These are phyloP conservation scores for Torulaspora gathmanii DNA, from an alignment of 805 yeast genomes.

Conservation along the genomic window DNA sequence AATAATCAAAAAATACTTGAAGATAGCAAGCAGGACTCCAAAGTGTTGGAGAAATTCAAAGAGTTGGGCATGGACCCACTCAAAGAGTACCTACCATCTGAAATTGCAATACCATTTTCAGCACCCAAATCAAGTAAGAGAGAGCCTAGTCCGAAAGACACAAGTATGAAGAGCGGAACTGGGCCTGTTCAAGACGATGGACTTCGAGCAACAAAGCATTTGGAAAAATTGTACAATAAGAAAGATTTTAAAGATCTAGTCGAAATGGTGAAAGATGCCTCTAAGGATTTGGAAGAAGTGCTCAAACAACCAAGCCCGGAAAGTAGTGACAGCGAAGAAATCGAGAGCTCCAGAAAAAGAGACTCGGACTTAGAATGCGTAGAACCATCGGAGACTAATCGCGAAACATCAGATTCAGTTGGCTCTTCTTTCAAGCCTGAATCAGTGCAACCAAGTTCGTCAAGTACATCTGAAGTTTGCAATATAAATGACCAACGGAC, in stretches of 20 bases:
- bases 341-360: neutral
- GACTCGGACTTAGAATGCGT: neutral
- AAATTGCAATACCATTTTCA: slow-evolving; percentile 25
- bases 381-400: neutral
- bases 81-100: slow-evolving; percentile 28
- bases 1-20: slow-evolving; percentile 53
- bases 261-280: slow-evolving; percentile 29
- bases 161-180: neutral
- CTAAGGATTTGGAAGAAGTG: slow-evolving; percentile 27
- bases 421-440: slow-evolving; percentile 6
- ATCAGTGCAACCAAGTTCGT: neutral
- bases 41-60: slow-evolving; percentile 27
- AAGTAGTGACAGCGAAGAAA: slow-evolving; percentile 11
- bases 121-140: slow-evolving; percentile 7
- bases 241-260: slow-evolving; percentile 30
- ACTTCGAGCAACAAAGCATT: slow-evolving; percentile 17
- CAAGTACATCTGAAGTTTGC: slow-evolving; percentile 1
- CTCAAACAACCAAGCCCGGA: slow-evolving; percentile 17
- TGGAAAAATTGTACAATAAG: slow-evolving; percentile 26
- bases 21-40: slow-evolving; percentile 25
- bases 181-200: neutral
- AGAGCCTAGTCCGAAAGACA: slow-evolving; percentile 10
- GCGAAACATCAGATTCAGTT: neutral
- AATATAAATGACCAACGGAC: neutral
- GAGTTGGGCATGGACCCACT: slow-evolving; percentile 26